These are phyloP conservation scores for Phanerochaete carnosa DNA, from an alignment of 768 basidiomycete species.

Conservation along the genomic window DNA sequence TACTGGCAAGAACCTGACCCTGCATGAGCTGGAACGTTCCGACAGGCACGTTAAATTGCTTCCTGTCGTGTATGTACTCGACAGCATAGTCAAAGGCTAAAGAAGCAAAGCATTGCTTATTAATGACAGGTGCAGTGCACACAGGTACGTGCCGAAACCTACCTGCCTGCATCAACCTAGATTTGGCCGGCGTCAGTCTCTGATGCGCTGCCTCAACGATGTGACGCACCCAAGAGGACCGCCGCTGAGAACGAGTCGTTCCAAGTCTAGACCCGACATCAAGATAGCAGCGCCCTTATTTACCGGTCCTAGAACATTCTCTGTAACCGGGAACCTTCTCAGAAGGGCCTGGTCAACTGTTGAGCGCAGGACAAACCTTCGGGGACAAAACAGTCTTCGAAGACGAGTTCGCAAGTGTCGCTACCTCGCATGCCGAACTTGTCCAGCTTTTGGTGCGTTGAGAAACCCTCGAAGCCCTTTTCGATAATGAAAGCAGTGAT, in stretches of 20 bases:
- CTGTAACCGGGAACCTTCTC: slow-evolving; percentile 34
- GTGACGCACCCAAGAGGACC: slow-evolving; percentile 77
- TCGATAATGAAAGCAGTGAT: slow-evolving; percentile 93
- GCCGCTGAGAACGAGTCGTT: slow-evolving; percentile 87
- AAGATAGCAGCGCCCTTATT: slow-evolving; percentile 82
- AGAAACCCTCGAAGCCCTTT: slow-evolving; percentile 78
- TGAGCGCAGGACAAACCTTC: slow-evolving; percentile 47
- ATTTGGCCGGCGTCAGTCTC: not conserved
- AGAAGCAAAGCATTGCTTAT: not conserved
- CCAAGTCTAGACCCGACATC: slow-evolving; percentile 93
- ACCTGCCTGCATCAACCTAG: slow-evolving; percentile 75
- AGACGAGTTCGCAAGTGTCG: slow-evolving; percentile 91
- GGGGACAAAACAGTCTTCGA: slow-evolving; percentile 87
- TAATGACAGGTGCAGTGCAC: not conserved
- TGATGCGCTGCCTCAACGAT: not conserved
- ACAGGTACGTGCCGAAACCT: not conserved
- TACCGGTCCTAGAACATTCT: slow-evolving; percentile 79
- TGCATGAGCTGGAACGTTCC: slow-evolving; percentile 97
- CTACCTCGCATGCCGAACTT: slow-evolving; percentile 97
- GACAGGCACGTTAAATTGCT: slow-evolving; percentile 86
- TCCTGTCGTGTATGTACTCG: slow-evolving; percentile 88
- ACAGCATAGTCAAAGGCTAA: slow-evolving; percentile 84
- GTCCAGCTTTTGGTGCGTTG: slow-evolving; percentile 86
- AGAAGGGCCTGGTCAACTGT: not conserved
- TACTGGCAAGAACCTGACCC: slow-evolving; percentile 43